Percentiles rank a stretch among this genome's conserved stretches.
phyloP scores from a whole-genome alignment of 805 yeast species.

The Sporopachydermia quercuum region DNA sequence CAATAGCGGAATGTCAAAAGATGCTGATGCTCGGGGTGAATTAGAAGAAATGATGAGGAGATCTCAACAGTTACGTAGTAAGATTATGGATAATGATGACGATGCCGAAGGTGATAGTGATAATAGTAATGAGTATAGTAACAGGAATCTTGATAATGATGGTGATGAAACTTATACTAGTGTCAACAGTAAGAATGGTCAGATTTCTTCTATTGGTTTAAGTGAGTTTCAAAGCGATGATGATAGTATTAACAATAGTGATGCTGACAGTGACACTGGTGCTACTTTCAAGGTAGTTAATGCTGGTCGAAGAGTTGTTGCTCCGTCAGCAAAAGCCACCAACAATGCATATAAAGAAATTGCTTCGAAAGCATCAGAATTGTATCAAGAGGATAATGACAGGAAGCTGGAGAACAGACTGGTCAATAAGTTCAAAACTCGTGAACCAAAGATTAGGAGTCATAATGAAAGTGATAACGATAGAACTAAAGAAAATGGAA shows the following conservation, averaged over 20 bases:
- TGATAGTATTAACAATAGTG: conserved; percentile 16
- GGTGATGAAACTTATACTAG: conserved; percentile 22
- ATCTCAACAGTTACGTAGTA: conserved; percentile 62
- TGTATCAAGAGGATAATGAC: conserved; percentile 7
- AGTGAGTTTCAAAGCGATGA: conserved; percentile 24
- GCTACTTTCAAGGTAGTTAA: conserved; percentile 38
- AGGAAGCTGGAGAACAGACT: neutral
- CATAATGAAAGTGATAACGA: no score
- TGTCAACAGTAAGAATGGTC: conserved; percentile 35
- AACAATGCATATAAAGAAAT: conserved; percentile 13
- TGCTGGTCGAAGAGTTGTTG: conserved; percentile 68
- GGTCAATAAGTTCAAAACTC: no score
- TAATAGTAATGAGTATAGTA: conserved; percentile 31
- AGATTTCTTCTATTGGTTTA: conserved; percentile 31
- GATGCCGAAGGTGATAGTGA: conserved; percentile 30
- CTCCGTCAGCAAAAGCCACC: conserved; percentile 41
- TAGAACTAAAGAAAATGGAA: no score
- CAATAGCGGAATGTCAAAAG: conserved; percentile 81
- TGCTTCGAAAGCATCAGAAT: conserved; percentile 15
- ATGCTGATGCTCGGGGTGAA: conserved; percentile 69
- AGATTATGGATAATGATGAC: conserved; percentile 53
- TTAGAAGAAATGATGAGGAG: conserved; percentile 89
- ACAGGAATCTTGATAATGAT: conserved; percentile 29
- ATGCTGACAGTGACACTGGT: conserved; percentile 22
- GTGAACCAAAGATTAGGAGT: no score